phyloP scores from a whole-genome alignment of 148 eudicot genomes.

The Arbutus unedo region DNA sequence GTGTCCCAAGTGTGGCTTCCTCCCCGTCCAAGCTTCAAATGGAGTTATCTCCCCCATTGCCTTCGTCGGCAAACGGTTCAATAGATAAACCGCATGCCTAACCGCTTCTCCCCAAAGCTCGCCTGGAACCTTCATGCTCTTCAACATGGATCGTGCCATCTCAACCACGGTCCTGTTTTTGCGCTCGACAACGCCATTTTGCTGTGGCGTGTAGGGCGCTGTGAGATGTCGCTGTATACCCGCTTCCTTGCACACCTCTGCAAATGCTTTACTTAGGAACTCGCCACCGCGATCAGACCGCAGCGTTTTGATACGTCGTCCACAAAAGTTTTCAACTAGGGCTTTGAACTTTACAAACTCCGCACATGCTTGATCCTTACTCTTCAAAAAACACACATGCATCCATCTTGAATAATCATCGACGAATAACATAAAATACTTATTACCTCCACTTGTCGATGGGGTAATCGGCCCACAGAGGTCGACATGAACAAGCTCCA shows the following conservation, averaged over 20 bases:
- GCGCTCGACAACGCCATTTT: constrained; percentile 10
- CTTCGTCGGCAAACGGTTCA: not conserved
- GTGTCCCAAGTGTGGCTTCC: too few species aligned
- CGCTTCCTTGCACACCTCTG: not conserved
- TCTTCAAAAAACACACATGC: not conserved
- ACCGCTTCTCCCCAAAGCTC: not conserved
- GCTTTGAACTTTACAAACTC: not conserved
- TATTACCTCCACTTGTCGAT: not conserved
- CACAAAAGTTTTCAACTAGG: not conserved
- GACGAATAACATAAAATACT: not conserved
- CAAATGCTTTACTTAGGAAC: not conserved
- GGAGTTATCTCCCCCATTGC: not conserved
- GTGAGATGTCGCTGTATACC: not conserved
- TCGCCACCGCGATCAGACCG: not conserved
- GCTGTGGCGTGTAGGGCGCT: not conserved
- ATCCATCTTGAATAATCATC: too few species aligned
- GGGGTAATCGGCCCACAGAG: not conserved
- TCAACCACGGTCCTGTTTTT: not conserved
- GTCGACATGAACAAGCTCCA: not conserved
- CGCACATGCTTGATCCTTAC: not conserved
- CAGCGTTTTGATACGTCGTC: not conserved
- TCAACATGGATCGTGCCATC: too few species aligned
- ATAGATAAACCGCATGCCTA: not conserved
- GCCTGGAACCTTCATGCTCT: not conserved
- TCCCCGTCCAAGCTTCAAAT: not conserved